Evolutionary conservation across 257 asterid genomes (phyloP), one percentile per base, ranked within the genome.

Genomic region (Fraxinus cuspidata): DNA sequence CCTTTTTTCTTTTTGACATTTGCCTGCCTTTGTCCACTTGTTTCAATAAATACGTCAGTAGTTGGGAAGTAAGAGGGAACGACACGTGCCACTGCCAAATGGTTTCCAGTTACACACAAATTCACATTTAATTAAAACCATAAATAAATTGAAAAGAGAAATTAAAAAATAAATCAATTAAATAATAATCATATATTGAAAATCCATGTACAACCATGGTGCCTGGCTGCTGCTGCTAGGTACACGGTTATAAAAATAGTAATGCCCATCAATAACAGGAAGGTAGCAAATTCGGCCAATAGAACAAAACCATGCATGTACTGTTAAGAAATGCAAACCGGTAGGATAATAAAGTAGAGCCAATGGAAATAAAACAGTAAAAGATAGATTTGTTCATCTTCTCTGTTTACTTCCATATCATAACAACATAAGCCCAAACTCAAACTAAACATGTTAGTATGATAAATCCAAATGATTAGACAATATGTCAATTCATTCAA

Each of bases 371-470:
- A 44, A 44, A 44, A 44, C 19, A 44, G 51, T 4, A 67, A 60
- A 53, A 49, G 1, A 10, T 25, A 51, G 58, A 29, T 12, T 1
- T 19, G 56, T 13, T 7, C 27, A 53, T 65, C 47, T 38, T 42
- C 75, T 71, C 53, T 47, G 72, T 60, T 67, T 63, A 47, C 37
- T 79, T 78, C 80, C 76, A 83, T 56, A 34, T 27, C 11, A 70
- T 38, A 74, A 8, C 28, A 56, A 9, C 8, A 70, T 31, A 23
- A 23, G 72, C 70, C 19, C 16, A 68, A 44, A 74, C 51, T 44
- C 51, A 44, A 44, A 12, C 15, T 44, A 44, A 44, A 15, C 18
- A 44, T 44, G 3, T 8, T 11, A 42, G 51, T 42, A 42, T 42
- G 51, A 27, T 27, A 28, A 42, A 40, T 60, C 32, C 31, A 80